Conservation (phyloP, 2,329 filamentous ascomycete species). For the Aspergillus alliaceus region DNA sequence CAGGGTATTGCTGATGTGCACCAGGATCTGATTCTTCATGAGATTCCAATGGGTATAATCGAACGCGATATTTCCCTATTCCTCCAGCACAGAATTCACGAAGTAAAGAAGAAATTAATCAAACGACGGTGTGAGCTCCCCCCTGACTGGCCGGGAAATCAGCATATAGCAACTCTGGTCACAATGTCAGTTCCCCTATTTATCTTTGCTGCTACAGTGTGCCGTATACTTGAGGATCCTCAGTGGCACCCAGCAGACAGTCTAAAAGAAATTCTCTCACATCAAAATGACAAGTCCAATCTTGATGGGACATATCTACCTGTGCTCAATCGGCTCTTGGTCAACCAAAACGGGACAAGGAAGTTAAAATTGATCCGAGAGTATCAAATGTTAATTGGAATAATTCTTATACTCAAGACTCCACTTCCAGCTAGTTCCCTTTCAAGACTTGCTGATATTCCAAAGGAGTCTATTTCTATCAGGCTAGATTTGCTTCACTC, state of each 20-base stretch:
- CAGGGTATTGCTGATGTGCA: conserved; percentile 15
- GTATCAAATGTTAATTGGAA: too few species aligned
- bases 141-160: conserved; percentile 14
- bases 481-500: conserved; percentile 19
- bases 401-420: too few species aligned
- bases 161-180: conserved; percentile 3
- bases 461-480: too few species aligned
- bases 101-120: conserved; percentile 13
- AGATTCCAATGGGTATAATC: conserved; percentile 8
- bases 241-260: conserved; percentile 8
- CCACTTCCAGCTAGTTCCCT: too few species aligned
- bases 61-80: conserved; percentile 26
- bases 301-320: conserved; percentile 24
- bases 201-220: conserved; percentile 19
- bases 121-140: too few species aligned
- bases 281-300: too few species aligned
- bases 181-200: conserved; percentile 16
- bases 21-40: conserved; percentile 17
- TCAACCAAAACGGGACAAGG: too few species aligned
- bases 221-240: conserved; percentile 12
- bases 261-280: too few species aligned
- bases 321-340: too few species aligned
- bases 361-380: too few species aligned
- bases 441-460: too few species aligned
- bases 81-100: conserved; percentile 17